phyloP scores from a whole-genome alignment of 352 stramenopile genomes.

The Globisporangium sylvaticum region DNA sequence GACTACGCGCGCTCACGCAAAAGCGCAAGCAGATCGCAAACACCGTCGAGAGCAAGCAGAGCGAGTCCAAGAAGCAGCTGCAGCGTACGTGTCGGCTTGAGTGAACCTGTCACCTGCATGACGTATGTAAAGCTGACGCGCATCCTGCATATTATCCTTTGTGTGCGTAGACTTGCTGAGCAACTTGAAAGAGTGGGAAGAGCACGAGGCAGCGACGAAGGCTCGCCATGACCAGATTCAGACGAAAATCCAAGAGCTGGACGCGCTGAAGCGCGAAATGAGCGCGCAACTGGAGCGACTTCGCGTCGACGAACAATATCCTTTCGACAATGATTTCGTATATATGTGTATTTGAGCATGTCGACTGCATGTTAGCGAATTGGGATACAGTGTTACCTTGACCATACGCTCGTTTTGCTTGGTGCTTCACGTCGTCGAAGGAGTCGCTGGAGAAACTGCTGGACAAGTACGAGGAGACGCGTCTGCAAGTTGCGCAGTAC shows the following conservation, averaged over 20 bases:
- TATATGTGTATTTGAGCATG: slow-evolving; percentile 5
- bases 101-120: neutral
- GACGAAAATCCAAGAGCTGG: slow-evolving; percentile 58
- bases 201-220: slow-evolving; percentile 39
- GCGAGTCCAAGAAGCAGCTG: slow-evolving; percentile 45
- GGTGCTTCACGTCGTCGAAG: slow-evolving; percentile 43
- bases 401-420: neutral
- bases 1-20: slow-evolving; percentile 47
- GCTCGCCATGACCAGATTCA: slow-evolving; percentile 49
- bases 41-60: slow-evolving; percentile 39
- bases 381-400: neutral
- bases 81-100: slow-evolving; percentile 29
- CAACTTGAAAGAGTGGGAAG: slow-evolving; percentile 66
- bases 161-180: slow-evolving; percentile 38
- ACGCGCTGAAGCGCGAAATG: slow-evolving; percentile 64
- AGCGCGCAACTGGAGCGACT: slow-evolving; percentile 59
- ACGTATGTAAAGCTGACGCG: neutral
- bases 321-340: slow-evolving; percentile 14
- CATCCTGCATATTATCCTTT: neutral
- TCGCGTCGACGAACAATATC: slow-evolving; percentile 68
- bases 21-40: slow-evolving; percentile 61
- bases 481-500: slow-evolving; percentile 56
- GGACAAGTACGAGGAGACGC: slow-evolving; percentile 65
- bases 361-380: neutral
- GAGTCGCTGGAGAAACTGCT: slow-evolving; percentile 53